Evolutionary conservation across 306 rosid species (phyloP).

Genomic region (Castanea crenata): DNA sequence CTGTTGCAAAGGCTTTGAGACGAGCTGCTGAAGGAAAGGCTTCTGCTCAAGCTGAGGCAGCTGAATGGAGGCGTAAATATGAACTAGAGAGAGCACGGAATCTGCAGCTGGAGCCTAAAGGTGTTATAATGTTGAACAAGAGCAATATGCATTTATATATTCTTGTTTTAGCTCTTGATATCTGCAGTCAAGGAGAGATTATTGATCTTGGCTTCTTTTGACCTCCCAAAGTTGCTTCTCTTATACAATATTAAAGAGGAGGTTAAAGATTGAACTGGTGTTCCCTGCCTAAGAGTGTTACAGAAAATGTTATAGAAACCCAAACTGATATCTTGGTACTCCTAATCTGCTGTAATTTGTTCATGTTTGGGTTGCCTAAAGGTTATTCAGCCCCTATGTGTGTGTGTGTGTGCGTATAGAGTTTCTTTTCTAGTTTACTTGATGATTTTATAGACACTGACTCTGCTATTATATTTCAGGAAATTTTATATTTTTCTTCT

Average conservation of each 20-base stretch:
- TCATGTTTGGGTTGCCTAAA: neutral
- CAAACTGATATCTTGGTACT: neutral
- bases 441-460: neutral
- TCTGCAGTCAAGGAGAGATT: neutral
- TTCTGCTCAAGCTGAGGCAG: constrained; percentile 92
- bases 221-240: neutral
- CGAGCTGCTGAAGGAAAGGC: constrained; percentile 92
- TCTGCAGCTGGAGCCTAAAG: constrained; percentile 60
- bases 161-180: neutral
- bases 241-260: neutral
- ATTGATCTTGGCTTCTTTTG: constrained; percentile 1
- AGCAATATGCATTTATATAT: constrained; percentile 4
- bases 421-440: constrained; percentile 17
- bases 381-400: too few relatives aligned
- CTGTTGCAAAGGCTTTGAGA: constrained; percentile 89
- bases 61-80: constrained; percentile 94
- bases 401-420: too few relatives aligned
- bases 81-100: constrained; percentile 78
- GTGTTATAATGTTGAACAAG: constrained; percentile 29
- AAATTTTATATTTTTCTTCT: constrained; percentile 4
- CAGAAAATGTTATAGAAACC: neutral
- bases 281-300: neutral
- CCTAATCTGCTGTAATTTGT: neutral
- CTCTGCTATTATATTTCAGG: neutral
- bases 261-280: neutral